A percentile compares a stretch with the other conserved stretches of the same genome.
phyloP scores from a whole-genome alignment of 352 stramenopile species.

The Globisporangium apiculatum region DNA sequence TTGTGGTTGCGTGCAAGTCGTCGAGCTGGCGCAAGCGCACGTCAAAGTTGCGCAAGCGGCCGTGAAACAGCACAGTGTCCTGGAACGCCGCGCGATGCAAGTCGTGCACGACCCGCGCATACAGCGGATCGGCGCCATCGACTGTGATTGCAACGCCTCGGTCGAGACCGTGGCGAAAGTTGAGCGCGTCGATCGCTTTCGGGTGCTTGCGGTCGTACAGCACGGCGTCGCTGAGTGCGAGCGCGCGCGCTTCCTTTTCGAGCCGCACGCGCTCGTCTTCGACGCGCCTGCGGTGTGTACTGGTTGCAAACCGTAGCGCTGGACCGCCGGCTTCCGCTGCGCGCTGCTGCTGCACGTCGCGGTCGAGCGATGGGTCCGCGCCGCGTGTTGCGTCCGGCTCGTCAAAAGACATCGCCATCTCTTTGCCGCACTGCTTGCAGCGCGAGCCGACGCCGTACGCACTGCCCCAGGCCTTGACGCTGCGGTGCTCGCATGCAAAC shows the following conservation, averaged over 20 bases:
- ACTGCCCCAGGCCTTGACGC: slow-evolving; percentile 59
- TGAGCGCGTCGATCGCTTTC: slow-evolving; percentile 62
- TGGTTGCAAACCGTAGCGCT: slow-evolving; percentile 25
- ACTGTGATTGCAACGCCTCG: slow-evolving; percentile 19
- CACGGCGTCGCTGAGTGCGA: slow-evolving; percentile 40
- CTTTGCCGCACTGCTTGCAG: slow-evolving; percentile 64
- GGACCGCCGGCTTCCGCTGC: slow-evolving; percentile 30
- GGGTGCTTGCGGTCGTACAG: slow-evolving; percentile 56
- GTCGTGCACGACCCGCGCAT: slow-evolving; percentile 41
- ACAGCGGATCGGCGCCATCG: slow-evolving; percentile 33
- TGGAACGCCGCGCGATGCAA: slow-evolving; percentile 48
- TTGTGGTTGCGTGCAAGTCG: slow-evolving; percentile 28
- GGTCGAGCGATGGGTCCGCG: slow-evolving; percentile 37
- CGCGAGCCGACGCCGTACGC: slow-evolving; percentile 47
- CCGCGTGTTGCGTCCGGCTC: slow-evolving; percentile 39
- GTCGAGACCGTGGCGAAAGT: slow-evolving; percentile 63
- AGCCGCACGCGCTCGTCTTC: slow-evolving; percentile 56
- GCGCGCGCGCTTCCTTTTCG: slow-evolving; percentile 58
- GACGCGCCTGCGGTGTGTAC: slow-evolving; percentile 33
- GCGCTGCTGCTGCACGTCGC: slow-evolving; percentile 45
- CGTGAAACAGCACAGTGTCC: slow-evolving; percentile 62
- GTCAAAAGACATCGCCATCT: slow-evolving; percentile 56
- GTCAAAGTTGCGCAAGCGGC: slow-evolving; percentile 56
- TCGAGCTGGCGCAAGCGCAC: slow-evolving; percentile 56
- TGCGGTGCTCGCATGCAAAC: slow-evolving; percentile 45